Evolutionary conservation across 345 rosid species (phyloP), one percentile per base, ranked within the genome.

Genomic region (Mangifera indica): DNA sequence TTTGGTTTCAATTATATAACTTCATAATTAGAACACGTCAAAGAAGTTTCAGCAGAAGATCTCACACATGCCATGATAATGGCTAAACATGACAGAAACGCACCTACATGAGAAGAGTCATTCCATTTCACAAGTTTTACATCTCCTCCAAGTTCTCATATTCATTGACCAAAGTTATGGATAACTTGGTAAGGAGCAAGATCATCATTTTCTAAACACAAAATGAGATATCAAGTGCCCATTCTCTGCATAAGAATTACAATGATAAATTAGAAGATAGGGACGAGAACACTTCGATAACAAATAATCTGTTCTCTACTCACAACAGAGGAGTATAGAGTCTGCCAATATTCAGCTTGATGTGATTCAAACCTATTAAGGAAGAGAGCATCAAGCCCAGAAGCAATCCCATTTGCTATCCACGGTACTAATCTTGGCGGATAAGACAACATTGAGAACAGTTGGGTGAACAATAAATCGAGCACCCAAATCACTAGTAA

Each of bases 281-380:
- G 57, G 51, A 74, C 40, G 34, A 1, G 2, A 51, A 13, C 76
- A 26, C 20, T 66, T 5, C 0, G 25, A n/a, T 3, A 40, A 62
- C 51, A 57, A 24, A 29, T 17, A 25, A 48, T 59, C 51, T 44
- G 14, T 32, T 65, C 52, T 73, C 49, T 54, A 81, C 93, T 89
- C 84, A 92, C 98, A 53, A 89, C 80, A 60, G 98, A 85, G 52
- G 96, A 87, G 82, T 94, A 92, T 34, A 94, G 82, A 66, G 97
- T 92, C 85, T 88, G 98, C 98, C 98, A 94, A 74, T 76, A 94
- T 77, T 89, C 91, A 37, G 95, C 93, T 71, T 97, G 89, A 54
- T 92, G 91, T 40, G 98, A 84, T 79, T 92, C 98, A 82, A 94
- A 92, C 82, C 89, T 82, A 81, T 69, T 83, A 72, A 92, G 87